These are phyloP conservation scores for carrot (Daucus carota) DNA, from an alignment of 129 eudicot genomes.

Conservation along the genomic window DNA sequence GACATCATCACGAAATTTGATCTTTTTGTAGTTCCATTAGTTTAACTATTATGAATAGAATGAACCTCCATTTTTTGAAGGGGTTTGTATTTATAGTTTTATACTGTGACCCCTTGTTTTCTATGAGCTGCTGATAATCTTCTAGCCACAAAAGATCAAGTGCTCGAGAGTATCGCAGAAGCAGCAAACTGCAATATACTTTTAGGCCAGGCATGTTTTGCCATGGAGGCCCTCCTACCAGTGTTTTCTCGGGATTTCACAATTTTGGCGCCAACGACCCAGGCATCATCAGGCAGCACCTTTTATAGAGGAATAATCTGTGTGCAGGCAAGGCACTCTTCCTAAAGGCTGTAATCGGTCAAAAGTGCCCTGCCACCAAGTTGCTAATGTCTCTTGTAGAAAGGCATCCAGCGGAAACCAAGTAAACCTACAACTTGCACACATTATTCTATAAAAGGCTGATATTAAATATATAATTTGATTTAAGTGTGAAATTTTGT, in stretches of 20 bases:
- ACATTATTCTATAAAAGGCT: neutral
- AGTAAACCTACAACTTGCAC: neutral
- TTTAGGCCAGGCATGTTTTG: neutral
- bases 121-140: neutral
- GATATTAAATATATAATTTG: neutral
- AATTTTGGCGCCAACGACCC: neutral
- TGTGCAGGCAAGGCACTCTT: constrained; percentile 4
- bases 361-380: constrained; percentile 5
- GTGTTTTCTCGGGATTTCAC: neutral
- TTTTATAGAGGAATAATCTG: neutral
- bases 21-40: neutral
- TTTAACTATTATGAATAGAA: neutral
- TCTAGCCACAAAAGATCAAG: neutral
- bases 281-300: neutral
- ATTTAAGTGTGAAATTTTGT: neutral
- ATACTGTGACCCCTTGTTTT: neutral
- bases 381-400: neutral
- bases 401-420: neutral
- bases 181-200: constrained; percentile 2
- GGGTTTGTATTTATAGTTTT: neutral
- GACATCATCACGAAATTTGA: neutral
- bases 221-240: neutral
- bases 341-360: neutral
- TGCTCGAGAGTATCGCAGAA: neutral
- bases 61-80: neutral